Percentiles rank a stretch among this genome's conserved stretches.
phyloP scores from a whole-genome alignment of 1,284 basidiomycete genomes.

The Apiotrichum siamense region DNA sequence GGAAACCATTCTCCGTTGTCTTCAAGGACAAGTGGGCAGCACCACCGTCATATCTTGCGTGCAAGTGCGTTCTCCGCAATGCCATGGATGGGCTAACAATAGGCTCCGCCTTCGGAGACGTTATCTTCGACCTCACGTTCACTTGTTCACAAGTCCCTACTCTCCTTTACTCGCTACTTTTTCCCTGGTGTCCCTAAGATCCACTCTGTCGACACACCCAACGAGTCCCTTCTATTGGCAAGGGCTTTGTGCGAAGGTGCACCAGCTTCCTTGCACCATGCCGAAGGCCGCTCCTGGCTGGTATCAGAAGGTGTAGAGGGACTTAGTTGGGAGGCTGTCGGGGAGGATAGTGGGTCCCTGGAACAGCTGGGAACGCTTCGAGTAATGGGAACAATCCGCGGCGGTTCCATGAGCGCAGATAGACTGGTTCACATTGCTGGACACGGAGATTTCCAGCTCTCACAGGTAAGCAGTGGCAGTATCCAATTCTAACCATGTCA shows the following conservation, averaged over 20 bases:
- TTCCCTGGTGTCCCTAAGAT: slow-evolving; percentile 69
- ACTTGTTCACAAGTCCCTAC: slow-evolving; percentile 71
- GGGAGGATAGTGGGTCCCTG: slow-evolving; percentile 17
- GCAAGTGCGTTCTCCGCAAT: slow-evolving; percentile 41
- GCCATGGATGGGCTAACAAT: neutral
- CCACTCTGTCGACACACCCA: slow-evolving; percentile 49
- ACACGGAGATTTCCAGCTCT: slow-evolving; percentile 80
- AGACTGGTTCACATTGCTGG: slow-evolving; percentile 83
- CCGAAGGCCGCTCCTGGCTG: slow-evolving; percentile 72
- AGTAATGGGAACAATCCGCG: slow-evolving; percentile 79
- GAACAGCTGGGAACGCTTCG: slow-evolving; percentile 53
- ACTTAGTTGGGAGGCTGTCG: slow-evolving; percentile 54
- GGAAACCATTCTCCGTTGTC: slow-evolving; percentile 79
- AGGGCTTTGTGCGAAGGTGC: slow-evolving; percentile 73
- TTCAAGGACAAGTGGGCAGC: slow-evolving; percentile 69
- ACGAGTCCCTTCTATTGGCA: slow-evolving; percentile 65
- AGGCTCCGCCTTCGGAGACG: slow-evolving; percentile 40
- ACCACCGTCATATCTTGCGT: slow-evolving; percentile 56
- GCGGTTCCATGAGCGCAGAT: slow-evolving; percentile 71
- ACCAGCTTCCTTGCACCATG: slow-evolving; percentile 55
- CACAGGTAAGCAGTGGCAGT: slow-evolving; percentile 54
- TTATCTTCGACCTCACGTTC: slow-evolving; percentile 55
- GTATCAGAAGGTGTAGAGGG: slow-evolving; percentile 59
- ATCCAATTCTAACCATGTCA: neutral
- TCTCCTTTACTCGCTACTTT: slow-evolving; percentile 93